Conservation (phyloP, 2,329 filamentous ascomycete species). For the Ophiostoma pallidulum region DNA sequence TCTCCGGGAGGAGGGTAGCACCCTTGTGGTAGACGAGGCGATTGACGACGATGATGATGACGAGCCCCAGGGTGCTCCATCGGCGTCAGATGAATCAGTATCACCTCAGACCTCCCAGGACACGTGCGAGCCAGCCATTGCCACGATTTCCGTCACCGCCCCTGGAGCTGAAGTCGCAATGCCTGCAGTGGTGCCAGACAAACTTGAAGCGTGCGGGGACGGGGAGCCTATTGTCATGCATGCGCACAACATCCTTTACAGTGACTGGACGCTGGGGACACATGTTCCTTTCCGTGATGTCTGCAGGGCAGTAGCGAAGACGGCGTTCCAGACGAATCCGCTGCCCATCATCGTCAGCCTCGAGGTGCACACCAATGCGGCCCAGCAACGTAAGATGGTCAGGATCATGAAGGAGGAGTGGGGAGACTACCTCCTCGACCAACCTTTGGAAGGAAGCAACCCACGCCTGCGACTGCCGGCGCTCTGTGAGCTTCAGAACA, state of each 20-base stretch:
- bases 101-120: constrained; percentile 2
- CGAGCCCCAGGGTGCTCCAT: constrained; percentile 15
- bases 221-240: constrained; percentile 75
- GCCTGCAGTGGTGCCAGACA: constrained; percentile 13
- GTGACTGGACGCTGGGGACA: constrained; percentile 66
- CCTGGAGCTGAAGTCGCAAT: constrained; percentile 8
- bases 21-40: constrained; percentile 11
- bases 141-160: constrained; percentile 13
- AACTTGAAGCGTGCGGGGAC: constrained; percentile 22
- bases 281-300: constrained; percentile 83
- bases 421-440: constrained; percentile 62
- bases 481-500: constrained; percentile 62
- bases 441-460: constrained; percentile 39
- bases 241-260: constrained; percentile 27
- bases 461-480: constrained; percentile 52
- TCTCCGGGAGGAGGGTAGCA: not conserved
- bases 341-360: constrained; percentile 85
- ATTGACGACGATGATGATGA: constrained; percentile 15
- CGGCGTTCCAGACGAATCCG: constrained; percentile 65
- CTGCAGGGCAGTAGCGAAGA: constrained; percentile 67
- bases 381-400: constrained; percentile 88
- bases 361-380: constrained; percentile 73
- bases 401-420: constrained; percentile 88
- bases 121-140: not conserved
- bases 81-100: not conserved